Percentiles rank a stretch among this genome's conserved stretches.
These are phyloP conservation scores for Aspergillus sp. DNA, from an alignment of 2,329 filamentous ascomycete species.

Conservation along the genomic window DNA sequence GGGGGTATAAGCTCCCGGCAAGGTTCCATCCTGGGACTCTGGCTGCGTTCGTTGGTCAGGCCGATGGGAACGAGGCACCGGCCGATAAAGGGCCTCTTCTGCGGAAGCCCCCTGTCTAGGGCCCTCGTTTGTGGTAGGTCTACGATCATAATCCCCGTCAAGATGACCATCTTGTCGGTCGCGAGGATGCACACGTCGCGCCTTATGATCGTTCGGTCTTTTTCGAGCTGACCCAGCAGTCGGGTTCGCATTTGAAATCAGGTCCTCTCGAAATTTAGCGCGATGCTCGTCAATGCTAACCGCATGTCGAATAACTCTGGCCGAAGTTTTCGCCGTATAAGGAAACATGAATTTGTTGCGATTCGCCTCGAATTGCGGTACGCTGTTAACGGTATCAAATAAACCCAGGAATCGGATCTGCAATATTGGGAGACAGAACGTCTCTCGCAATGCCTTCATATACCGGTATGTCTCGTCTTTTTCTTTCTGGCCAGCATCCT, in stretches of 20 bases:
- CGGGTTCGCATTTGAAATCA: constrained; percentile 4
- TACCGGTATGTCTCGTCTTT: constrained; percentile 57
- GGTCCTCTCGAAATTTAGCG: constrained; percentile 41
- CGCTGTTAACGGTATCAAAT: constrained; percentile 74
- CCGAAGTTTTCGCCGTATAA: constrained; percentile 50
- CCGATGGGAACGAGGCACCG: constrained; percentile 5
- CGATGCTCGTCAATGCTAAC: constrained; percentile 44
- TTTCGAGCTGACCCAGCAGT: not conserved
- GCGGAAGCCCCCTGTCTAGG: constrained; percentile 5
- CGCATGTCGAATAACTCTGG: constrained; percentile 42
- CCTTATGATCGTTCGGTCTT: not conserved
- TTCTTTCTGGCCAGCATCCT: constrained; percentile 13
- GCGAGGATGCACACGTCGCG: too few relatives aligned
- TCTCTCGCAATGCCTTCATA: constrained; percentile 71
- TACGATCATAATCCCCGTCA: too few relatives aligned
- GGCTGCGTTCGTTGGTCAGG: not conserved
- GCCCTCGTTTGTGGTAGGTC: too few relatives aligned
- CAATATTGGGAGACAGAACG: constrained; percentile 64
- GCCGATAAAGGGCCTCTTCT: not conserved
- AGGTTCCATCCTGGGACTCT: too few relatives aligned
- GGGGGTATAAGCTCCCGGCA: too few relatives aligned
- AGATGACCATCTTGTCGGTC: too few relatives aligned
- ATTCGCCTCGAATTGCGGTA: constrained; percentile 55
- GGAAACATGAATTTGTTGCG: too few relatives aligned
- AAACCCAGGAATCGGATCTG: constrained; percentile 67